phyloP scores from a whole-genome alignment of 306 rosid species.

The Begonia loranthoides region DNA sequence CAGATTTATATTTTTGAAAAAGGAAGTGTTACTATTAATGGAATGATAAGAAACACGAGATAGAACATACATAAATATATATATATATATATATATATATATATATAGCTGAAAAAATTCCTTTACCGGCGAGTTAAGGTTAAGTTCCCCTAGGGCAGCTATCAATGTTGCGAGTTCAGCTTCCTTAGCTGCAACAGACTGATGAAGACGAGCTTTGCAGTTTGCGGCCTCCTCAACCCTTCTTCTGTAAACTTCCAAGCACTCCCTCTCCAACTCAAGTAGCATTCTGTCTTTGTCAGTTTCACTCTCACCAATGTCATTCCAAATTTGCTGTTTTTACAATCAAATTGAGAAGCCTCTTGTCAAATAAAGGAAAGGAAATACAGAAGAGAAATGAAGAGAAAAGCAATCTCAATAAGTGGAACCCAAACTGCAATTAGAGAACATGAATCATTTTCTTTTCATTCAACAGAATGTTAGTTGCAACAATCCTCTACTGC shows the following conservation, averaged over 20 bases:
- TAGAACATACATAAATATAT: too few relatives aligned
- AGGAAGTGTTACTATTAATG: too few relatives aligned
- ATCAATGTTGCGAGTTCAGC: conserved; percentile 88
- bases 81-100: too few relatives aligned
- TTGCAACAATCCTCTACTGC: too few relatives aligned
- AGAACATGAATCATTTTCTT: too few relatives aligned
- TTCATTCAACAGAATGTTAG: too few relatives aligned
- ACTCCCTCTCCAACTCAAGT: conserved; percentile 79
- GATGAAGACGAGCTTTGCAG: conserved; percentile 84
- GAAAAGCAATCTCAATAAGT: conserved; percentile 4
- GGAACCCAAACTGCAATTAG: too few relatives aligned
- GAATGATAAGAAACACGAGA: too few relatives aligned
- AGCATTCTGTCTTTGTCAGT: conserved; percentile 73
- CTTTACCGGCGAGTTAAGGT: conserved; percentile 60
- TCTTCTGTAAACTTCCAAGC: conserved; percentile 83
- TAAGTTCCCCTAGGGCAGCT: conserved; percentile 90
- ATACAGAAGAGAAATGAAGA: neutral
- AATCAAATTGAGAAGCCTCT: conserved; percentile 3
- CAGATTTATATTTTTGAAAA: too few relatives aligned
- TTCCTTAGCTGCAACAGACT: conserved; percentile 80
- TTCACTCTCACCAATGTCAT: conserved; percentile 84
- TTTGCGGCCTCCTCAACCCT: conserved; percentile 85
- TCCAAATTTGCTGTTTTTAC: conserved; percentile 78
- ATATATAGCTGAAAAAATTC: neutral
- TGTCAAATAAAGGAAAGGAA: neutral